Evolutionary conservation across 352 stramenopile genomes (phyloP).

Genomic region (Aphanomyces stellatus): DNA sequence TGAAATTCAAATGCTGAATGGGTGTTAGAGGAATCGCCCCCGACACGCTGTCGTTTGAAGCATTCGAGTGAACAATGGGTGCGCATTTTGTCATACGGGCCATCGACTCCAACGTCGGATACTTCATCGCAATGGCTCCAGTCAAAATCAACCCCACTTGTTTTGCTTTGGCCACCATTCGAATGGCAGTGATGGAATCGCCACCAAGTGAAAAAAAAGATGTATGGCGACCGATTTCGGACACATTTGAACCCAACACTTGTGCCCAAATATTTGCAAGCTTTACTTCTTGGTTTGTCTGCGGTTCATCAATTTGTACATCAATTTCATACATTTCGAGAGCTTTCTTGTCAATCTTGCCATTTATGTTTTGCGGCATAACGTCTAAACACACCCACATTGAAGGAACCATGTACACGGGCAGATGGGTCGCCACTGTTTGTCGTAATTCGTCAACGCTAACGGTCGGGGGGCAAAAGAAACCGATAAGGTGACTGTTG

Average conservation of each 20-base stretch:
- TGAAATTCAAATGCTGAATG: not conserved
- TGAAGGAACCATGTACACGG: not conserved
- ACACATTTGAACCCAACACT: not conserved
- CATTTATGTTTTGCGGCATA: not conserved
- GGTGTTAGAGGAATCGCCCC: not conserved
- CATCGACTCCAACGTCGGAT: not conserved
- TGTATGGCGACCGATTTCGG: not conserved
- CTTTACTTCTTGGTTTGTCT: not conserved
- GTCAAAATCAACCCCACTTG: not conserved
- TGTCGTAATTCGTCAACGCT: not conserved
- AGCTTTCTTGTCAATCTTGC: not conserved
- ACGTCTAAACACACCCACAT: not conserved
- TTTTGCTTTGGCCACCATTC: not conserved
- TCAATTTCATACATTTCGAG: not conserved
- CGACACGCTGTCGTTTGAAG: not conserved
- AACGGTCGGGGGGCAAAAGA: conserved; percentile 52
- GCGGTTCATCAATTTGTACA: not conserved
- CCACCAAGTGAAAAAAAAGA: not conserved
- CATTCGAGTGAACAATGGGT: not conserved
- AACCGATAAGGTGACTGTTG: conserved; percentile 86
- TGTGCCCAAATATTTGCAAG: not conserved
- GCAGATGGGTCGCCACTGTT: not conserved
- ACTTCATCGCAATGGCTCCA: not conserved
- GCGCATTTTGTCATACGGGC: not conserved
- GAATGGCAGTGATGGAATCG: not conserved